A percentile compares a stretch with the other conserved stretches of the same genome.
phyloP scores from a whole-genome alignment of 2,329 filamentous ascomycete species.

The Domatiomyces globalis region DNA sequence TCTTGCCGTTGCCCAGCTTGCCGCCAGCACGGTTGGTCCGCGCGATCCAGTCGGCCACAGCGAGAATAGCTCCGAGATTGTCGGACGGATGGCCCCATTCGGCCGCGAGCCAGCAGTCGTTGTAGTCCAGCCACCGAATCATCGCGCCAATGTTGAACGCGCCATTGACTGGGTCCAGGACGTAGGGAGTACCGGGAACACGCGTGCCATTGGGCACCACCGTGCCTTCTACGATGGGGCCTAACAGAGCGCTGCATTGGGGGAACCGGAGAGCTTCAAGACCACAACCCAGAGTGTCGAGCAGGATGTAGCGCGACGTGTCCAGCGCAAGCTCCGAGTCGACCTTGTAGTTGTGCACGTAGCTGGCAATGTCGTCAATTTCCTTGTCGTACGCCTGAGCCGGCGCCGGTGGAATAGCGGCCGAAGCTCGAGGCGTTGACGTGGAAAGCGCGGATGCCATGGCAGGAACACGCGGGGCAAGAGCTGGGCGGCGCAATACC shows the following conservation, averaged over 20 bases:
- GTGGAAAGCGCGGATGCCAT: conserved; percentile 27
- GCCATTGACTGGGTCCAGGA: conserved; percentile 86
- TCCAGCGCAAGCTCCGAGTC: conserved; percentile 89
- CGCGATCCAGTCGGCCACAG: conserved; percentile 93
- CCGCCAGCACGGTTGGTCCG: conserved; percentile 83
- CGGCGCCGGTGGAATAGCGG: conserved; percentile 23
- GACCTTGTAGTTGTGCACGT: conserved; percentile 84
- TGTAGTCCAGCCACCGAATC: conserved; percentile 99
- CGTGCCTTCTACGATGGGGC: conserved; percentile 80
- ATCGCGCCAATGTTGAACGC: conserved; percentile 99
- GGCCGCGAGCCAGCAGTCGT: conserved; percentile 97
- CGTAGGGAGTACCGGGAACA: conserved; percentile 82
- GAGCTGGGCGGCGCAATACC: too few relatives aligned
- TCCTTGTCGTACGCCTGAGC: conserved; percentile 66
- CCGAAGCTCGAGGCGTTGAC: conserved; percentile 28
- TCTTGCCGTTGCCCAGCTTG: conserved; percentile 55
- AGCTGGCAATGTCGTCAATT: conserved; percentile 87
- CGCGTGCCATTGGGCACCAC: conserved; percentile 81
- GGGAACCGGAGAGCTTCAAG: conserved; percentile 91
- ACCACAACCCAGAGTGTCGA: conserved; percentile 93
- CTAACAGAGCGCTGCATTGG: conserved; percentile 88
- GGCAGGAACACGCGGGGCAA: conserved; percentile 2
- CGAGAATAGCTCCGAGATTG: conserved; percentile 92
- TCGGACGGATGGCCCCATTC: conserved; percentile 99
- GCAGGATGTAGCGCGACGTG: conserved; percentile 89